Percentiles rank a stretch among this genome's conserved stretches.
phyloP scores from a whole-genome alignment of 2,329 filamentous ascomycete species.

The Elsinoe arachidis region DNA sequence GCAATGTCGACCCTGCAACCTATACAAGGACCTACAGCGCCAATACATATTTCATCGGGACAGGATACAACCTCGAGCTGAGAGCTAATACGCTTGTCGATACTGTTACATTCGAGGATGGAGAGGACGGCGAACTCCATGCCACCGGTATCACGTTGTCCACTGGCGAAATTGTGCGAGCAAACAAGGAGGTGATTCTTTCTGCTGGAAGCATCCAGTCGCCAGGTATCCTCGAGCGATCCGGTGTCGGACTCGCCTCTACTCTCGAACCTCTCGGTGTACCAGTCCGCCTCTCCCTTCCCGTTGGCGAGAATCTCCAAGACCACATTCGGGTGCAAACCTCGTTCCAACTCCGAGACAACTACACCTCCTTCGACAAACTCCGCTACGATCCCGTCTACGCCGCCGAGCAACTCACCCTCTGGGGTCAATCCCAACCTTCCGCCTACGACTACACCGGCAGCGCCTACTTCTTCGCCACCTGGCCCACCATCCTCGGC shows the following conservation, averaged over 20 bases:
- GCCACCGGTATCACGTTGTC: constrained; percentile 28
- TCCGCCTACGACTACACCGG: constrained; percentile 36
- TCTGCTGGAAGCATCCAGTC: constrained; percentile 48
- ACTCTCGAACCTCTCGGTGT: constrained; percentile 36
- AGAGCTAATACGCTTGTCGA: constrained; percentile 30
- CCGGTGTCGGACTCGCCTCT: constrained; percentile 42
- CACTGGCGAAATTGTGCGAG: constrained; percentile 21
- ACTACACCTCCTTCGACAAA: constrained; percentile 28
- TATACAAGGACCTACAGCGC: constrained; percentile 42
- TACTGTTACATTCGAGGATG: constrained; percentile 30
- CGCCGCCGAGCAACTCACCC: constrained; percentile 33
- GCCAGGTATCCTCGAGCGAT: constrained; percentile 49
- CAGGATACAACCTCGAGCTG: constrained; percentile 36
- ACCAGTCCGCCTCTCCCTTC: constrained; percentile 30
- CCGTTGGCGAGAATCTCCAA: constrained; percentile 42
- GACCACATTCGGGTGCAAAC: constrained; percentile 31
- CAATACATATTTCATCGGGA: constrained; percentile 35
- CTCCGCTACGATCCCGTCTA: constrained; percentile 25
- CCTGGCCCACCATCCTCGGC: constrained; percentile 33
- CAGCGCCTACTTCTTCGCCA: constrained; percentile 35
- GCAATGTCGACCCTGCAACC: constrained; percentile 39
- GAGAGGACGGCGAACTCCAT: constrained; percentile 5
- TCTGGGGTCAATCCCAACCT: constrained; percentile 26
- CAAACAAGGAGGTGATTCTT: constrained; percentile 46
- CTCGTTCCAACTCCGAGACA: constrained; percentile 24